phyloP scores from a whole-genome alignment of 2,329 filamentous ascomycete species.

The Tolypocladium amazonense region DNA sequence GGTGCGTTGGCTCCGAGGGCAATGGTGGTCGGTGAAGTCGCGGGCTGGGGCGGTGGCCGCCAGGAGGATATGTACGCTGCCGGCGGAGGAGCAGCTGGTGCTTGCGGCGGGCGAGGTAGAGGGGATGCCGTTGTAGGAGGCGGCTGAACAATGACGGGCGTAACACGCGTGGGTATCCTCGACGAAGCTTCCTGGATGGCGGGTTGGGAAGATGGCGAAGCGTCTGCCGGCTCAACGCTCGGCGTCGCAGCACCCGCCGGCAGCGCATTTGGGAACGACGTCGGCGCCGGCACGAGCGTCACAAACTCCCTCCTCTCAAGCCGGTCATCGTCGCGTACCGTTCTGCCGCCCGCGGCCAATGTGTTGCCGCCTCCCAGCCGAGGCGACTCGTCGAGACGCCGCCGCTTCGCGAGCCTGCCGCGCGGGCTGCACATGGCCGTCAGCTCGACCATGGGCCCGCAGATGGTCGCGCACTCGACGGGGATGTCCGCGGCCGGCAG shows the following conservation, averaged over 20 bases:
- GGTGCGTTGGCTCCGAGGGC: neutral
- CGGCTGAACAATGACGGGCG: neutral
- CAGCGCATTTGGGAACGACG: slow-evolving; percentile 13
- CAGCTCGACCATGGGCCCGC: slow-evolving; percentile 32
- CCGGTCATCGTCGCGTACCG: neutral
- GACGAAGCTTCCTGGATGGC: neutral
- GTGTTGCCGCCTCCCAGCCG: neutral
- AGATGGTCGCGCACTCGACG: slow-evolving; percentile 27
- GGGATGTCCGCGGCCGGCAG: slow-evolving; percentile 25
- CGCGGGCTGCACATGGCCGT: slow-evolving; percentile 21
- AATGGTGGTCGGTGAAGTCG: neutral
- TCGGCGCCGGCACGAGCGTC: slow-evolving; percentile 19
- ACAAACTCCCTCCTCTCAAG: slow-evolving; percentile 14
- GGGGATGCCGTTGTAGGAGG: neutral
- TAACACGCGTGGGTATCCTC: neutral
- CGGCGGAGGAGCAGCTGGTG: neutral
- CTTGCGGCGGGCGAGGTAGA: neutral
- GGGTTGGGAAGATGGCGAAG: neutral
- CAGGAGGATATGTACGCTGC: neutral
- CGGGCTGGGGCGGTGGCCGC: neutral
- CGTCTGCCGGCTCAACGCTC: neutral
- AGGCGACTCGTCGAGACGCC: neutral
- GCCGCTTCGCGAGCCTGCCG: neutral
- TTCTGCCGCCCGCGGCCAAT: neutral
- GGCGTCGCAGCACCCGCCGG: neutral